Base-by-base conservation (phyloP, 768 basidiomycete species). In the Suillus ampliporus region DNA sequence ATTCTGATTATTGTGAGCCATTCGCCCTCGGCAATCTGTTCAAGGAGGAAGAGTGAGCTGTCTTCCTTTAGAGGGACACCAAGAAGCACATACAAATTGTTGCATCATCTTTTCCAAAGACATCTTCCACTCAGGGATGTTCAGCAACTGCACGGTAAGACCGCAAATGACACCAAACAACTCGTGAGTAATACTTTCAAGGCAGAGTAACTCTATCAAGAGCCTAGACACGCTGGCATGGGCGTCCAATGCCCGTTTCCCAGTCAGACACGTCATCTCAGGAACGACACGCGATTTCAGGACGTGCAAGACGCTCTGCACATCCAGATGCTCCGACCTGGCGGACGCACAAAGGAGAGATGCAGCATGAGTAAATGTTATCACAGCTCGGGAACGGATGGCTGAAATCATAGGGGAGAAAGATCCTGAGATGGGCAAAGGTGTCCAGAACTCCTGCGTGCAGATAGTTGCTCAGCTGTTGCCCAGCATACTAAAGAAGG, bases 301-400 rank as follows among this genome's bases (percentile, higher is more conserved):
- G 7, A 84, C 28, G 5, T 67, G 62, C 10, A 81, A 70, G 17
- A 83, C 72, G 38, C 74, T 65, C 17, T 72, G 68, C 2, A 71
- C 74, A 60, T 82, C 74, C 26, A 19, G 23, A 40, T 26, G 37
- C 23, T 56, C 23, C 38, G 17, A 40, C 17, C 40, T 19, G 19
- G 23, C 53, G 15, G 53, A 54, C 10, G 5, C 54, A 40, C 54
- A 56, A 26, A 56, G 11, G 38, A 26, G 11, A 19, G 48, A 26
- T 38, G 46, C 62, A 59, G 76, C 70, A 41, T 70, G 73, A 51
- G 76, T 67, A 70, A 83, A 79, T 48, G 72, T 71, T 41, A 71
- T 75, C 15, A 90, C 69, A 60, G 82, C 85, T 21, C 84, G 81
- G 26, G 77, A 73, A 58, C 83, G 79, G 35, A 88, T 82, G 5